These are phyloP conservation scores for Blastomyces parvus DNA, from an alignment of 2,329 filamentous ascomycete genomes.

Conservation along the genomic window DNA sequence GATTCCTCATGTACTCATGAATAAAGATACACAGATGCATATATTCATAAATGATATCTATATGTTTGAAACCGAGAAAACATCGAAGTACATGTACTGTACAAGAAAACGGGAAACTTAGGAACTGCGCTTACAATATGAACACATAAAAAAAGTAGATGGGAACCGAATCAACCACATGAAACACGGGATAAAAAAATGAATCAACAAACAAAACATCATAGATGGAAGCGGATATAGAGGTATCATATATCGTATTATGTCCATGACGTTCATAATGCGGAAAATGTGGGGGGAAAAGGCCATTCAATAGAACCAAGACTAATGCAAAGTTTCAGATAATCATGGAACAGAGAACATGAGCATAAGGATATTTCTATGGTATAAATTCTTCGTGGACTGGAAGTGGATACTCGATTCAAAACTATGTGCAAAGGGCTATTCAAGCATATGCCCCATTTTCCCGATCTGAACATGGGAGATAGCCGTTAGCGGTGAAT, in stretches of 20 bases:
- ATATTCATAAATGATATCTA: too few species aligned
- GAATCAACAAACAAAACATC: neutral
- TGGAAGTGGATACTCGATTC: neutral
- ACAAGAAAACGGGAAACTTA: neutral
- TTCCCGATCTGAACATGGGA: constrained; percentile 59
- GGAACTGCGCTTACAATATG: neutral
- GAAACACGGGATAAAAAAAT: neutral
- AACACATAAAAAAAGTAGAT: neutral
- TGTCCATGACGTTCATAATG: too few species aligned
- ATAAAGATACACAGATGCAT: too few species aligned
- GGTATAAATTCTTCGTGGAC: neutral
- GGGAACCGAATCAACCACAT: neutral
- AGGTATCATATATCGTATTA: too few species aligned
- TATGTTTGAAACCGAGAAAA: neutral
- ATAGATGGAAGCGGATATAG: neutral
- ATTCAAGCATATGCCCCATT: constrained; percentile 67
- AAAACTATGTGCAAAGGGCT: neutral
- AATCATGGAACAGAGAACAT: neutral
- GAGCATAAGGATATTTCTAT: neutral
- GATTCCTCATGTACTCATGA: neutral
- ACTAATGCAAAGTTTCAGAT: neutral
- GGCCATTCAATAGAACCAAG: neutral
- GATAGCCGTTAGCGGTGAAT: constrained; percentile 4
- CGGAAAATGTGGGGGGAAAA: neutral
- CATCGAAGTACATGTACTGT: neutral